These are phyloP conservation scores for Acacia melanoxylon DNA, from an alignment of 306 rosid genomes.

Conservation along the genomic window DNA sequence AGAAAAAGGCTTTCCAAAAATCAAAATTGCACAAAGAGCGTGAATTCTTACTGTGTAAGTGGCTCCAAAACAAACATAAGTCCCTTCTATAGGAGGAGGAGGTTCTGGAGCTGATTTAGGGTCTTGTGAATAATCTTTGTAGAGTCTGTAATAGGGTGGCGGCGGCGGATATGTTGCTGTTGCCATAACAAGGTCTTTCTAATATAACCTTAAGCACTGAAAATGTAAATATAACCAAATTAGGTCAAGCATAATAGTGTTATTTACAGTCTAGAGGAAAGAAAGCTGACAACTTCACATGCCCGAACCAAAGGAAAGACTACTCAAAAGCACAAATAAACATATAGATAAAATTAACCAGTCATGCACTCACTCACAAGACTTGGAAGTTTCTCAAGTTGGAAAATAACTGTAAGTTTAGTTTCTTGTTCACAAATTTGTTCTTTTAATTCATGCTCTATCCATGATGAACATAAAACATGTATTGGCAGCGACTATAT, in stretches of 20 bases:
- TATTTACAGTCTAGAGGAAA: neutral
- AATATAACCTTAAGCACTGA: conserved; percentile 12
- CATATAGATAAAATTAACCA: neutral
- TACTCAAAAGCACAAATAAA: neutral
- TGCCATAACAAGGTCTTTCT: conserved; percentile 55
- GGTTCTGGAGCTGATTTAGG: conserved; percentile 87
- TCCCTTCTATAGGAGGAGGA: conserved; percentile 82
- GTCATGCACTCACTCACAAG: neutral
- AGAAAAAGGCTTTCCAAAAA: neutral
- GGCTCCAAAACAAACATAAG: conserved; percentile 77
- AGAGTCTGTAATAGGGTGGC: conserved; percentile 83
- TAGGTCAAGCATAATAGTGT: neutral
- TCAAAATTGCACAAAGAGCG: neutral
- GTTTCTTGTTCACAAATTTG: neutral
- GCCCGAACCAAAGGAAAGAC: neutral
- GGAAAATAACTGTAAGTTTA: neutral
- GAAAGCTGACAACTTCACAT: neutral
- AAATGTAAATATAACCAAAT: conserved; percentile 4
- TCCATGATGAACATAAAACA: too few species aligned
- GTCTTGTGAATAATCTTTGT: conserved; percentile 76
- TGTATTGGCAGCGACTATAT: too few species aligned
- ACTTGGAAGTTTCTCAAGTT: neutral
- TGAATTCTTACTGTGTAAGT: conserved; percentile 61
- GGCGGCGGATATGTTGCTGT: conserved; percentile 93
- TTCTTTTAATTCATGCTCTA: neutral